Evolutionary conservation across 2,329 filamentous ascomycete species (phyloP), one percentile per base, ranked within the genome.

Genomic region (Diaporthe ilicicola): DNA sequence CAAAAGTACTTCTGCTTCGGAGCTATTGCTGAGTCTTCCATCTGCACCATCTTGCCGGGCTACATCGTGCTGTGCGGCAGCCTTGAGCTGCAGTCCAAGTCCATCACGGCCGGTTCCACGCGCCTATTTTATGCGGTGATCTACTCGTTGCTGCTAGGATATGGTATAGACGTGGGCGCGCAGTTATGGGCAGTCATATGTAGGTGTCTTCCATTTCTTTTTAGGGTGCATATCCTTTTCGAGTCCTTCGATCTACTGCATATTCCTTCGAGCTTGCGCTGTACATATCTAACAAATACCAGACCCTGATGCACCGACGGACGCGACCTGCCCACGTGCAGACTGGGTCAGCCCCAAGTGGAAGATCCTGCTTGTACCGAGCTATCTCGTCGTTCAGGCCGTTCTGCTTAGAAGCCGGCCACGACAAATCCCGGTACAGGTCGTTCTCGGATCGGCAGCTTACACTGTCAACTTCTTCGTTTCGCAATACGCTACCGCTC

Each of bases 281-380:
- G 37, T 39, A 39, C 8, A 39, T 39, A 10, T 5, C 37, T 39
- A 39, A 39, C 37, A 39, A 8, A 39, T 8, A 8, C 37, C 37
- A 39, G 37, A 80, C 72, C 59, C 75, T 10, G 75, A 80, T 37
- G 79, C 79, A 2, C 77, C 75, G 10, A 78, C 78, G 5, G 73
- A 73, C n/a, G 78, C 78, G 32, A 76, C 70, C 10, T 81, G 79
- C 68, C 24, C 59, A 7, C 75, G 79, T 39, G 73, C 74, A 2
- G 9, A n/a, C 4, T 12, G n/a, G 54, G 76, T 81, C 62, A 71
- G 77, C 39, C 73, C 75, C 10, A 74, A 77, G 64, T 77, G 77
- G 67, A 88, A 87, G 72, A 93, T 93, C 79, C 82, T 91, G 24
- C 93, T 93, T 76, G 92, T 94, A 0, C 86, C 91, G 0, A 79